A percentile compares a stretch with the other conserved stretches of the same genome.
Evolutionary conservation across 768 basidiomycete species (phyloP).

Genomic region (Cystoderma amianthinum): DNA sequence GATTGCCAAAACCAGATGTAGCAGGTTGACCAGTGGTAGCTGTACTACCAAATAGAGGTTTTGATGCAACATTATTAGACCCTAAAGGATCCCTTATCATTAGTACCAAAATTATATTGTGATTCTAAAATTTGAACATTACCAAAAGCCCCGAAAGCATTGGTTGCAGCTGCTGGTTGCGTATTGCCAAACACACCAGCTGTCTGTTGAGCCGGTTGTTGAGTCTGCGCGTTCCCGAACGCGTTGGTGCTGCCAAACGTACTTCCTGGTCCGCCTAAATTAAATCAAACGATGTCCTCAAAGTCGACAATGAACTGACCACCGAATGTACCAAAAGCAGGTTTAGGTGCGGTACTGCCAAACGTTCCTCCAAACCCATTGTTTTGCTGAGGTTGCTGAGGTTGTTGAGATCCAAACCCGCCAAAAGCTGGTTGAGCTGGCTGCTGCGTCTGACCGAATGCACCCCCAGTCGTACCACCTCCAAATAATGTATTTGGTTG

Average conservation of each 20-base stretch:
- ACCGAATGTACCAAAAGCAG: slow-evolving; percentile 26
- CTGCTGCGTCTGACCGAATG: slow-evolving; percentile 15
- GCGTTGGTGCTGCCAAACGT: slow-evolving; percentile 16
- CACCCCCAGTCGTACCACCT: slow-evolving; percentile 16
- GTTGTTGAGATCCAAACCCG: slow-evolving; percentile 37
- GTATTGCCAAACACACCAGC: slow-evolving; percentile 25
- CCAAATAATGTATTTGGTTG: slow-evolving; percentile 25
- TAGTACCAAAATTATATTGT: background rate
- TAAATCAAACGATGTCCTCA: no score
- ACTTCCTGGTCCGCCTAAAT: no score
- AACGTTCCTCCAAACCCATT: slow-evolving; percentile 32
- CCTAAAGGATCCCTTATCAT: no score
- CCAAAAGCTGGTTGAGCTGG: slow-evolving; percentile 35
- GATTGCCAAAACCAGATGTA: slow-evolving; percentile 22
- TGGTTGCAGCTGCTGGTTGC: slow-evolving; percentile 18
- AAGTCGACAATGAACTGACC: no score
- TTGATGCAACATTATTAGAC: slow-evolving; percentile 16
- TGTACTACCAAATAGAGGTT: slow-evolving; percentile 40
- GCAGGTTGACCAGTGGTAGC: slow-evolving; percentile 32
- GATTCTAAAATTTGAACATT: slow-evolving; percentile 3
- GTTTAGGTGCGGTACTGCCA: slow-evolving; percentile 21
- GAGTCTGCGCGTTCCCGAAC: slow-evolving; percentile 17
- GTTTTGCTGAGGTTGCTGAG: slow-evolving; percentile 23
- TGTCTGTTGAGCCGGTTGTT: slow-evolving; percentile 14
- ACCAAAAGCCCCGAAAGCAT: slow-evolving; percentile 28